Percentiles rank a stretch among this genome's conserved stretches.
These are phyloP conservation scores for Phytophthora syringae DNA, from an alignment of 352 stramenopile genomes.

Conservation along the genomic window DNA sequence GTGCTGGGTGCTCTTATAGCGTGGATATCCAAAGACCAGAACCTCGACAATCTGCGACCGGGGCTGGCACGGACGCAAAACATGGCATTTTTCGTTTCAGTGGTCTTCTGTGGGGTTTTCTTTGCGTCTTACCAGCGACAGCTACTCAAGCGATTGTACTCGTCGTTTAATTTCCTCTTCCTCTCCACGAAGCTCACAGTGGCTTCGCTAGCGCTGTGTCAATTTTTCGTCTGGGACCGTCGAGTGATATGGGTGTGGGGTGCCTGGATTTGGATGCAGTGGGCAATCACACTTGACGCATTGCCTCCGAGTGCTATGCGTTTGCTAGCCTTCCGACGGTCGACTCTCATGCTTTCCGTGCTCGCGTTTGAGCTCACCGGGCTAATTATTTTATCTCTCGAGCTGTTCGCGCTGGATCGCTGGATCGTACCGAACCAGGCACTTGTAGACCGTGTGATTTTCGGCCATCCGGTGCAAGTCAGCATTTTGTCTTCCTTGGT, in stretches of 20 bases:
- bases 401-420: slow-evolving; percentile 33
- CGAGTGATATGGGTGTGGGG: slow-evolving; percentile 21
- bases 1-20: slow-evolving; percentile 11
- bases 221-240: slow-evolving; percentile 31
- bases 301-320: slow-evolving; percentile 24
- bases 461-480: slow-evolving; percentile 13
- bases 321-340: slow-evolving; percentile 32
- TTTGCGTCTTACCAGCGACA: slow-evolving; percentile 32
- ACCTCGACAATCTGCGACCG: slow-evolving; percentile 19
- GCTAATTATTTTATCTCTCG: slow-evolving; percentile 30
- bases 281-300: slow-evolving; percentile 40
- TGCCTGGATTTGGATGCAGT: slow-evolving; percentile 44
- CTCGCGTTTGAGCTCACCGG: slow-evolving; percentile 19
- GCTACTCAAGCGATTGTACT: slow-evolving; percentile 27
- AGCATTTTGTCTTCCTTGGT: slow-evolving; percentile 25
- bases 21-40: slow-evolving; percentile 17
- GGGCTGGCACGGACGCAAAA: slow-evolving; percentile 17
- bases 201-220: slow-evolving; percentile 18
- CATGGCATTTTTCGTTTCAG: slow-evolving; percentile 14
- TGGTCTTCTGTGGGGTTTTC: slow-evolving; percentile 25
- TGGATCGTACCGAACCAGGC: slow-evolving; percentile 15
- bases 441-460: slow-evolving; percentile 16
- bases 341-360: slow-evolving; percentile 18
- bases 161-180: slow-evolving; percentile 44
- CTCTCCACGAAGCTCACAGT: slow-evolving; percentile 32